Evolutionary conservation across 768 basidiomycete genomes (phyloP), one percentile per base, ranked within the genome.

Genomic region (Tulasnella sp.): DNA sequence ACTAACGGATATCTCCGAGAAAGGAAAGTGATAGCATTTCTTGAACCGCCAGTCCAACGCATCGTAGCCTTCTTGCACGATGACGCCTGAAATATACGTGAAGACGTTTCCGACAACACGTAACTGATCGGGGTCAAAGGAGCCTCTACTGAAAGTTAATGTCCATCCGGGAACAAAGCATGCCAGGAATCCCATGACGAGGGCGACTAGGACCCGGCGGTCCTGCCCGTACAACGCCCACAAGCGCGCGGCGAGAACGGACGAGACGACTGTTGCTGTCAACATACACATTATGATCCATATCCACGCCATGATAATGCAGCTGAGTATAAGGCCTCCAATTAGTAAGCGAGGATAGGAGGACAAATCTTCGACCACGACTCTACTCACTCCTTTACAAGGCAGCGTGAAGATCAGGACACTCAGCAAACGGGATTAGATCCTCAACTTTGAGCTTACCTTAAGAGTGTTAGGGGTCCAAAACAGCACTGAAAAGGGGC

Each of bases 171-270:
- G 71, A 32, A 72, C 39, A 39, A 72, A 42, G n/a, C 71, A 72
- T 13, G 13, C 20, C n/a, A 46, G 71, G 15, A 72, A 72, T 11
- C 39, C 37, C 3, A 72, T 16, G 35, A 39, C 23, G 23, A 72
- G 37, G 10, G 44, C 44, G 20, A 5, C 20, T 0, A 72, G 71
- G 39, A 72, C 71, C 11, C 39, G 37, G 2, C 71, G 71, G 71
- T 29, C 26, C 4, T 18, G 71, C 13, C 42, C 71, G 39, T 72
- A 72, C n/a, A 72, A n/a, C 23, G 71, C 71, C 71, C 71, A 72
- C 4, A 46, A n/a, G 5, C 71, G 71, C 5, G 71, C 37, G 13
- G n/a, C 44, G 2, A 72, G 37, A 5, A 46, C 37, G 39, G 37
- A 67, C 5, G 61, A 67, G 26, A 35, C 32, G 29, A 16, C 26